Evolutionary conservation across 1,284 basidiomycete species (phyloP).

Genomic region (Peniophora sp.): DNA sequence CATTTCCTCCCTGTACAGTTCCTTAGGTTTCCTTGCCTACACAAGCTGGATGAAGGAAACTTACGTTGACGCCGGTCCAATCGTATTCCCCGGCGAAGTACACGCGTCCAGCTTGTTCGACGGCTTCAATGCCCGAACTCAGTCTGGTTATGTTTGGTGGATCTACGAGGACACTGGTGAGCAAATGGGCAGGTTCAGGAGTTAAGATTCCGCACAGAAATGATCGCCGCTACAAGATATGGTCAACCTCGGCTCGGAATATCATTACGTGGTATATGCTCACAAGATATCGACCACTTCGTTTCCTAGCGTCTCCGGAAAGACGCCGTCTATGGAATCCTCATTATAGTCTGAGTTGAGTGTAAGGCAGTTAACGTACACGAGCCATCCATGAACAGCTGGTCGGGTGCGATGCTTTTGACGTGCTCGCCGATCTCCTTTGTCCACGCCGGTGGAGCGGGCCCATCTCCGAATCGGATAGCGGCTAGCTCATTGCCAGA

Average conservation of each 20-base stretch:
- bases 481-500: constrained; percentile 27
- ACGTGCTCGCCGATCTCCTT: constrained; percentile 20
- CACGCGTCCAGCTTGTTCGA: constrained; percentile 10
- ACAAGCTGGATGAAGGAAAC: constrained; percentile 1
- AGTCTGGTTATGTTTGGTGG: constrained; percentile 14
- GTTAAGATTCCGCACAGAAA: not conserved
- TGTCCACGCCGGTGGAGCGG: constrained; percentile 24
- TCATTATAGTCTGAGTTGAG: too few species aligned
- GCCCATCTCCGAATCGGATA: constrained; percentile 14
- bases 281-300: constrained; percentile 14
- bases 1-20: not conserved
- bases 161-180: constrained; percentile 6
- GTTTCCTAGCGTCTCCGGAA: constrained; percentile 5
- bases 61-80: constrained; percentile 11
- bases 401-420: constrained; percentile 23
- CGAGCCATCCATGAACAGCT: constrained; percentile 15
- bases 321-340: constrained; percentile 11
- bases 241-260: not conserved
- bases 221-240: not conserved
- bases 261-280: not conserved
- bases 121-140: constrained; percentile 8
- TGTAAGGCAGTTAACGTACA: too few species aligned
- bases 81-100: constrained; percentile 21
- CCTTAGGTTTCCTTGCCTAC: not conserved
- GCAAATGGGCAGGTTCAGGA: not conserved